Base-by-base conservation (phyloP, 2,329 filamentous ascomycete species). In the Alternaria brassicae region DNA sequence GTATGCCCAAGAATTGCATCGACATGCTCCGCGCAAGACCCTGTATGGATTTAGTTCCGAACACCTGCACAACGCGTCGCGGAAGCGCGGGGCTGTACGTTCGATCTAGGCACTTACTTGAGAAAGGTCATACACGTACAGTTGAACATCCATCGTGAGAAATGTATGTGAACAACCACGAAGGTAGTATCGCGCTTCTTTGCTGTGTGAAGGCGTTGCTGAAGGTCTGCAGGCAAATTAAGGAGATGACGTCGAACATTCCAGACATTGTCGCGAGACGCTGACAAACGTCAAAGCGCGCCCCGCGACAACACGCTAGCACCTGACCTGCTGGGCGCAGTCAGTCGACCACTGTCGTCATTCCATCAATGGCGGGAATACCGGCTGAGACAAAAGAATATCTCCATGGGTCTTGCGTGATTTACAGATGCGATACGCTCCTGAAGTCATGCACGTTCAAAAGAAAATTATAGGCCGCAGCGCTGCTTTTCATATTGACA, bases 1-100 rank as follows among this genome's bases (percentile, higher is more conserved):
- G 87, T 1, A 84, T 85, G 2, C 89, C 89, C 4, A 89, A 84
- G 44, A 91, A 81, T 47, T 84, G 80, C 49, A 74, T 76, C 12
- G 85, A 88, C 75, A 88, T 85, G 32, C 66, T 65, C 27, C 84
- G 79, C 51, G 85, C 85, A 65, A 87, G 80, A 68, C 85, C 85
- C 84, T 86, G 21, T 2, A 34, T 41, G 40, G 28, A 21, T 47
- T 72, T 17, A 52, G 49, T n/a, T 15, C 15, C 2, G 36, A 7
- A 8, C 13, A 34, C n/a, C 9, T 23, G 21, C 17, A 1, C 10
- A 19, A 27, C 4, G 15, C 21, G n/a, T 1, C 9, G 47, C 23
- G 48, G 19, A 28, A 3, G 10, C 15, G 4, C 2, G 34, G 25
- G 30, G 13, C 6, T 13, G 12, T 27, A 1, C 44, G 12, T 30